A percentile compares a stretch with the other conserved stretches of the same genome.
Evolutionary conservation across 257 asterid genomes (phyloP).

Genomic region (Fraxinus quadrangulata): DNA sequence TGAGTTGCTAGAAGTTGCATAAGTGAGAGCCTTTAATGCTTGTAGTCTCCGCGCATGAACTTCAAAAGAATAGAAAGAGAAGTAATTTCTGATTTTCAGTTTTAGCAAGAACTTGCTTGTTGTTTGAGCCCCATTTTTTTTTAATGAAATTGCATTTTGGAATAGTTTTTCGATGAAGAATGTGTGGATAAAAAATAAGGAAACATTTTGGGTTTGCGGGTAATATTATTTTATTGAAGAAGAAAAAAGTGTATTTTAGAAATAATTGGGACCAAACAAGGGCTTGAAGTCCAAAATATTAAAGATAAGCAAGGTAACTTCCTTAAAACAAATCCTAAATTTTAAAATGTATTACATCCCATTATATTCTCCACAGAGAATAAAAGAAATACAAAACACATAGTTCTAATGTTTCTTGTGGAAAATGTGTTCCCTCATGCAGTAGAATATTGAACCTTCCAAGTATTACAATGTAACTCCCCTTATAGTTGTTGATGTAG

Average conservation of each 20-base stretch:
- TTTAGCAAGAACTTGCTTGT: slow-evolving; percentile 23
- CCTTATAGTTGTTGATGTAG: not conserved
- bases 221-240: too few relatives aligned
- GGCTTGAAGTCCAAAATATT: slow-evolving; percentile 19
- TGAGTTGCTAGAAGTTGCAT: slow-evolving; percentile 89
- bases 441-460: not conserved
- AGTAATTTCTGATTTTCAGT: slow-evolving; percentile 24
- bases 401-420: slow-evolving; percentile 3
- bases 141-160: too few relatives aligned
- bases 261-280: too few relatives aligned
- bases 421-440: not conserved
- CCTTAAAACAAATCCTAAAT: slow-evolving; percentile 16
- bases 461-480: not conserved
- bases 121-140: too few relatives aligned
- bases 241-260: too few relatives aligned
- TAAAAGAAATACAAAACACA: not conserved
- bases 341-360: slow-evolving; percentile 8
- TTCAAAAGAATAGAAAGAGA: slow-evolving; percentile 44
- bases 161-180: too few relatives aligned
- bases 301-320: not conserved
- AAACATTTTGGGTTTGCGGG: too few relatives aligned
- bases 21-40: slow-evolving; percentile 95
- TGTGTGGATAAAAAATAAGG: too few relatives aligned
- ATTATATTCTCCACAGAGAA: not conserved
- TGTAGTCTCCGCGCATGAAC: slow-evolving; percentile 98